Percentiles rank a stretch among this genome's conserved stretches.
Conservation (phyloP, 2,329 filamentous ascomycete genomes). For the Penicillium sp. region DNA sequence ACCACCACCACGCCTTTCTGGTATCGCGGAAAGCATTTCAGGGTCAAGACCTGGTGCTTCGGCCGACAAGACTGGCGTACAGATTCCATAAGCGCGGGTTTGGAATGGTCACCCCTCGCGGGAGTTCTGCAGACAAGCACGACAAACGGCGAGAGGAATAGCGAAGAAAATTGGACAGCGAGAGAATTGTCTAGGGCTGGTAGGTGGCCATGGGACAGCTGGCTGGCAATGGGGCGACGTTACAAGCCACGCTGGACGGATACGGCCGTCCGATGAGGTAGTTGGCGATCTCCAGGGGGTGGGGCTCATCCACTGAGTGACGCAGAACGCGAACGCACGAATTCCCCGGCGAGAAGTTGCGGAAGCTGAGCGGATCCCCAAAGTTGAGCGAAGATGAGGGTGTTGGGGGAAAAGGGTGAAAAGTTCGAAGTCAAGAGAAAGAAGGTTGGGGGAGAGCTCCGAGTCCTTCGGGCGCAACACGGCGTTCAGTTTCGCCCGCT, state of each 20-base stretch:
- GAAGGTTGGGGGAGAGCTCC: conserved; percentile 10
- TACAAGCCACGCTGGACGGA: conserved; percentile 19
- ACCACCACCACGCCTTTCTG: conserved; percentile 89
- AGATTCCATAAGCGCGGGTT: conserved; percentile 52
- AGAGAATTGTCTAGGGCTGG: conserved; percentile 1
- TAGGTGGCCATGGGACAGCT: conserved; percentile 17
- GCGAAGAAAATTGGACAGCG: background rate
- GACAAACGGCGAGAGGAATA: conserved; percentile 2
- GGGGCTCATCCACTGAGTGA: conserved; percentile 13
- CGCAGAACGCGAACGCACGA: background rate
- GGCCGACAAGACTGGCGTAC: conserved; percentile 68
- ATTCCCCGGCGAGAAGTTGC: background rate
- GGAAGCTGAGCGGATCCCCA: background rate
- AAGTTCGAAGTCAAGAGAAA: conserved; percentile 2
- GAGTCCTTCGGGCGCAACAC: conserved; percentile 5
- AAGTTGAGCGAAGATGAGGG: background rate
- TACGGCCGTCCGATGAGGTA: conserved; percentile 27
- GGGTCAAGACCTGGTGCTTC: conserved; percentile 92
- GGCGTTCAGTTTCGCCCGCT: no score
- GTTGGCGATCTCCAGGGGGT: conserved; percentile 26
- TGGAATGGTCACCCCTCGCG: conserved; percentile 11
- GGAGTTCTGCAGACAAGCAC: conserved; percentile 8
- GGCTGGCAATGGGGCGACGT: conserved; percentile 8
- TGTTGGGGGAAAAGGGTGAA: background rate
- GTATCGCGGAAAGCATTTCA: conserved; percentile 93